Evolutionary conservation across 768 basidiomycete species (phyloP), one percentile per base, ranked within the genome.

Genomic region (Clitopilus hobsonii): DNA sequence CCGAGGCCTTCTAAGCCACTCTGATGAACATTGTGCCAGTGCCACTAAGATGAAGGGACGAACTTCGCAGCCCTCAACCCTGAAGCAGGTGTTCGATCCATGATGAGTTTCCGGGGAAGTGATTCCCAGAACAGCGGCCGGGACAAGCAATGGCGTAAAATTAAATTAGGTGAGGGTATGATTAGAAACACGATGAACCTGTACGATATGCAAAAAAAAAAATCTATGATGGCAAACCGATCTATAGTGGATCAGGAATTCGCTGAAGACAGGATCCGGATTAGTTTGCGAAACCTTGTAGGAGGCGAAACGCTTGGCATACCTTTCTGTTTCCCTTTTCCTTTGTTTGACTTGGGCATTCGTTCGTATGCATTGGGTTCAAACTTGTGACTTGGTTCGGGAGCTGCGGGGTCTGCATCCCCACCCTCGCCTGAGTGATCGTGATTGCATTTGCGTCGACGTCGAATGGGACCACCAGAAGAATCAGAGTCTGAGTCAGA

Each of bases 291-390:
- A n/a, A n/a, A n/a, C n/a, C n/a, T n/a, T n/a, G n/a, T n/a, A n/a
- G n/a, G n/a, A 51, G 51, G 14, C 32, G 25, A 8, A 24, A 49
- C n/a, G n/a, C n/a, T n/a, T n/a, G n/a, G 23, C 63, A 58, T 49
- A 63, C 67, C 53, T 63, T 45, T 69, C 62, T 63, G 61, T 57
- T 71, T 72, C 29, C 69, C 68, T 54, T 77, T 74, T 54, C 69
- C 70, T 49, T 70, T 71, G 53, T 64, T 73, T 60, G 63, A 60
- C 24, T 51, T 67, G 47, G 65, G 71, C 58, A 65, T 67, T 25
- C 60, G 70, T 63, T 84, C 83, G 58, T 84, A 84, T 0, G 80
- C 80, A 61, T 84, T 84, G 20, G 65, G 65, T 30, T 74, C 70
- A 18, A 66, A 38, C 2, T 68, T 64, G 27, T 63, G 58, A 14